phyloP scores from a whole-genome alignment of 768 basidiomycete species.

The Postia placenta region DNA sequence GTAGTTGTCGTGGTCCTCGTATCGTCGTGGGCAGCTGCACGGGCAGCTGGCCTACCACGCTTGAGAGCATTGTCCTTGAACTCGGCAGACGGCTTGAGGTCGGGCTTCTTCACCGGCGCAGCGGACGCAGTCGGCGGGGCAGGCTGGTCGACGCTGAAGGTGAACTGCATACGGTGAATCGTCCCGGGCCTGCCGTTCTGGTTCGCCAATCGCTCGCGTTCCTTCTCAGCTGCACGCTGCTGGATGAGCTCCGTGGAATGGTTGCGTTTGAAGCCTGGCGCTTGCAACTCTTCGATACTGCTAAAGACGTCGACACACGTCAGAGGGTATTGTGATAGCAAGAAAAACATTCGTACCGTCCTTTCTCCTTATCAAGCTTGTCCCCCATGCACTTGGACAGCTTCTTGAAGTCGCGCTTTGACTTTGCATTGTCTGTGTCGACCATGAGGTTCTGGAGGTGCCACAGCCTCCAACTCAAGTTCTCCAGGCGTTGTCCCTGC shows the following conservation, averaged over 20 bases:
- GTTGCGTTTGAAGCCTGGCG: conserved; percentile 76
- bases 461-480: conserved; percentile 90
- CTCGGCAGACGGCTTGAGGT: conserved; percentile 58
- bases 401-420: conserved; percentile 87
- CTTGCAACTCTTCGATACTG: conserved; percentile 79
- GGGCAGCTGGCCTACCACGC: conserved; percentile 30
- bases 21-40: not conserved
- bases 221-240: conserved; percentile 76
- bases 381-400: conserved; percentile 86
- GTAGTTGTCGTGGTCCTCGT: conserved; percentile 33
- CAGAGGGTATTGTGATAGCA: not conserved
- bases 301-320: conserved; percentile 29
- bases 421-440: conserved; percentile 83
- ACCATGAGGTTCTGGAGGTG: conserved; percentile 89
- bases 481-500: conserved; percentile 87
- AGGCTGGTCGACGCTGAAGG: conserved; percentile 78
- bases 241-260: conserved; percentile 76
- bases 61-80: conserved; percentile 45
- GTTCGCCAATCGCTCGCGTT: conserved; percentile 65
- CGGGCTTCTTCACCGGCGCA: conserved; percentile 53
- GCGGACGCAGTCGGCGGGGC: conserved; percentile 35
- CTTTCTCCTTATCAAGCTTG: conserved; percentile 90
- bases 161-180: conserved; percentile 88
- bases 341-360: conserved; percentile 49
- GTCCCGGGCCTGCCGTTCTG: conserved; percentile 59